Evolutionary conservation across 352 stramenopile genomes (phyloP).

Genomic region (Globisporangium acanthophoron): DNA sequence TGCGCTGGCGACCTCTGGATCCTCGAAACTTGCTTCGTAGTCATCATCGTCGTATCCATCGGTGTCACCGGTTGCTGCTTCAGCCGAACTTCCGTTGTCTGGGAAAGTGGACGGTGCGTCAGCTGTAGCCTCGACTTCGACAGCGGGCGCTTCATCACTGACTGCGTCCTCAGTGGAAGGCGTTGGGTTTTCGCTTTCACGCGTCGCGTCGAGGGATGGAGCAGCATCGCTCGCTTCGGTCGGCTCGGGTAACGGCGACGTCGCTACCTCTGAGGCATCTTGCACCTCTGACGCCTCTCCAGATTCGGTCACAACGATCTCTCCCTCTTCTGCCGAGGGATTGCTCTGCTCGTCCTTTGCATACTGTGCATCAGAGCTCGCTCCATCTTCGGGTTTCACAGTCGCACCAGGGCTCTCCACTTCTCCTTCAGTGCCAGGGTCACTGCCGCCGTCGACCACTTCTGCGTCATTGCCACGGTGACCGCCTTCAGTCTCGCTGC

Average conservation of each 20-base stretch:
- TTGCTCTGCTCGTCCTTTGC: not conserved
- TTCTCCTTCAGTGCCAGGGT: not conserved
- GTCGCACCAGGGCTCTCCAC: not conserved
- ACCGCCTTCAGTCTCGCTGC: not conserved
- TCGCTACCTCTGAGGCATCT: not conserved
- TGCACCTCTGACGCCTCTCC: not conserved
- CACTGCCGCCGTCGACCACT: not conserved
- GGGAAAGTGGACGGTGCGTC: not conserved
- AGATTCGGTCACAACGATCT: not conserved
- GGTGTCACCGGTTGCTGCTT: not conserved
- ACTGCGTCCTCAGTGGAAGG: not conserved
- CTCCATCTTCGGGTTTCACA: not conserved
- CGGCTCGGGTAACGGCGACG: not conserved
- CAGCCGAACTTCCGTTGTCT: not conserved
- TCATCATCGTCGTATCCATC: conserved; percentile 11
- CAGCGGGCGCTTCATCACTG: not conserved
- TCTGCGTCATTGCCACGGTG: not conserved
- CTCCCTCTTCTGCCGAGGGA: not conserved
- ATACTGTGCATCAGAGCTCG: not conserved
- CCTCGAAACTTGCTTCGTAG: conserved; percentile 8
- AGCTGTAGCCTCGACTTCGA: not conserved
- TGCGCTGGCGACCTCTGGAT: not conserved
- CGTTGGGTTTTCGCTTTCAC: not conserved
- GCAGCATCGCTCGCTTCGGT: not conserved
- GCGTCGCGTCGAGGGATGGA: not conserved